Evolutionary conservation across 805 yeast genomes (phyloP).

Genomic region (Metschnikowia sp.): DNA sequence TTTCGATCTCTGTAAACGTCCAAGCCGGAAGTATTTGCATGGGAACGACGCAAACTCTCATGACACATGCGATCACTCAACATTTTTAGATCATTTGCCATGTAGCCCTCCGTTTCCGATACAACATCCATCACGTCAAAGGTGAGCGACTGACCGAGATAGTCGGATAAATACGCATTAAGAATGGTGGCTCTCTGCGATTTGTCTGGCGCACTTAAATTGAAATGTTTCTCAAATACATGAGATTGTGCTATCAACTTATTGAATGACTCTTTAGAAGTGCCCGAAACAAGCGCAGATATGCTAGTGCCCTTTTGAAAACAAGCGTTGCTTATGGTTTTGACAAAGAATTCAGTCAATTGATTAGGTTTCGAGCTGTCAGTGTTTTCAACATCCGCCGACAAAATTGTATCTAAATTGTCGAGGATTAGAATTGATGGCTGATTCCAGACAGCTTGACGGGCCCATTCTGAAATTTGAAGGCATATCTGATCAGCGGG

Average conservation of each 20-base stretch:
- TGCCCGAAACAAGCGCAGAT: slow-evolving; percentile 59
- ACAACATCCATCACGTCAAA: slow-evolving; percentile 45
- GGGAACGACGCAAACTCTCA: slow-evolving; percentile 27
- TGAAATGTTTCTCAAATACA: slow-evolving; percentile 59
- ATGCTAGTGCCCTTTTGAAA: slow-evolving; percentile 45
- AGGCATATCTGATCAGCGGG: slow-evolving; percentile 44
- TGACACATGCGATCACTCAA: slow-evolving; percentile 68
- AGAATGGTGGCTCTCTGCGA: slow-evolving; percentile 51
- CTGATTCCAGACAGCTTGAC: slow-evolving; percentile 65
- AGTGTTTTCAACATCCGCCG: slow-evolving; percentile 58
- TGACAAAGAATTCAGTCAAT: slow-evolving; percentile 55
- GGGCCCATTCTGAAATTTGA: slow-evolving; percentile 42
- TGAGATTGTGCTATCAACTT: slow-evolving; percentile 62
- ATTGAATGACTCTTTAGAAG: slow-evolving; percentile 64
- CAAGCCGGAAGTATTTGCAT: neutral
- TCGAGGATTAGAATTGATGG: slow-evolving; percentile 77
- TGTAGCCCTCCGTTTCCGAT: slow-evolving; percentile 82
- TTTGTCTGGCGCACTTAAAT: slow-evolving; percentile 68
- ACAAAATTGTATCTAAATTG: slow-evolving; percentile 68
- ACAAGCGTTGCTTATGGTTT: slow-evolving; percentile 42
- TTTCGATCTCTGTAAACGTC: neutral
- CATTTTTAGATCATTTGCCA: slow-evolving; percentile 75
- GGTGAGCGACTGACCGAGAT: slow-evolving; percentile 31
- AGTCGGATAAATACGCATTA: slow-evolving; percentile 31
- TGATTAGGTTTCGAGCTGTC: slow-evolving; percentile 64